phyloP scores from a whole-genome alignment of 2,329 filamentous ascomycete species.

The Neofusicoccum cordaticola region DNA sequence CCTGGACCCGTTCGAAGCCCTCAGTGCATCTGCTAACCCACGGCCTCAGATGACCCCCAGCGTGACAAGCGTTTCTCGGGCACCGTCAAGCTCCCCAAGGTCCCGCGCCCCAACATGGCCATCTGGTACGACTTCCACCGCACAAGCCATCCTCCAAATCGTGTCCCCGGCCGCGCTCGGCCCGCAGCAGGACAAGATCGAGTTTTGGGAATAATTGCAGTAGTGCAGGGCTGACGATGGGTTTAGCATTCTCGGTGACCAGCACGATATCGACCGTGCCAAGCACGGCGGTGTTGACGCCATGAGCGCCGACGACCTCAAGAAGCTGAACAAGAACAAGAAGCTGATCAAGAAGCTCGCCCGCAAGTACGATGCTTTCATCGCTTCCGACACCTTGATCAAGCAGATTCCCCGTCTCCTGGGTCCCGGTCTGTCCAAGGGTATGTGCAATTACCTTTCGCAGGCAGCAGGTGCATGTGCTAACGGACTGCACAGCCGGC shows the following conservation, averaged over 20 bases:
- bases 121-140: conserved; percentile 59
- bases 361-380: conserved; percentile 99
- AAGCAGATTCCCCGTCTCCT: conserved; percentile 99
- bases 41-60: conserved; percentile 64
- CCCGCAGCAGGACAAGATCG: neutral
- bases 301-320: conserved; percentile 97
- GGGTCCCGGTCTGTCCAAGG: conserved; percentile 96
- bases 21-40: neutral
- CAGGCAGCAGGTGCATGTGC: conserved; percentile 12
- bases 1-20: neutral
- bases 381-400: conserved; percentile 95
- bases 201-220: neutral
- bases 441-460: conserved; percentile 47
- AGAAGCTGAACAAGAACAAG: conserved; percentile 99
- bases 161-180: too few relatives aligned
- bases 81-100: conserved; percentile 89
- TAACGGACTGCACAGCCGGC: conserved; percentile 64
- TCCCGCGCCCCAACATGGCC: conserved; percentile 88
- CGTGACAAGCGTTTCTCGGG: conserved; percentile 99
- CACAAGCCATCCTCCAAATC: neutral
- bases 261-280: conserved; percentile 99
- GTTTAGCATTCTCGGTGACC: conserved; percentile 74
- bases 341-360: conserved; percentile 99
- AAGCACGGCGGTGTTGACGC: conserved; percentile 98
- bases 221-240: conserved; percentile 21